Base-by-base conservation (phyloP, 2,329 filamentous ascomycete species). In the Malbranchea zuffiana region DNA sequence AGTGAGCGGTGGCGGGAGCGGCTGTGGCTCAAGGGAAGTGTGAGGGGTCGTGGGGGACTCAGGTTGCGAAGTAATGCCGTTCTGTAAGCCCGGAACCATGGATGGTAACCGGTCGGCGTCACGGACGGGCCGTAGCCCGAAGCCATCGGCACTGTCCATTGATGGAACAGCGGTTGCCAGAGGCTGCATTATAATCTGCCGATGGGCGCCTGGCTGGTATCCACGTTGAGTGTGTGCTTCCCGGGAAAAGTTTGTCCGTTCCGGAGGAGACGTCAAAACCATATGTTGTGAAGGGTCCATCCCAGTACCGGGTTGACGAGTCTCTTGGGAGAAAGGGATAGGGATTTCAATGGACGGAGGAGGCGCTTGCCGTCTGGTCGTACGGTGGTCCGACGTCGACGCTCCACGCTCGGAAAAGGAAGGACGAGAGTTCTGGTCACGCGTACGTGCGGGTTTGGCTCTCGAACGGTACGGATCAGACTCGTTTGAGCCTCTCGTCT, bases 31-130 rank as follows among this genome's bases (percentile, higher is more conserved):
- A 17, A 77, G 66, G 1, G 80, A 76, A 31, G 80, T 80, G 29
- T 82, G 70, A 10, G 86, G 86, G 1, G 86, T 93, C 5, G 84
- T 90, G 1, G 86, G 86, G 8, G 86, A 95, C 40, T 87, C 82
- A 6, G 90, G 90, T 55, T 93, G 87, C n/a, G 88, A 95, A 27
- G 74, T 72, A 37, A 86, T 63, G 36, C 81, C 79, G 7, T 72
- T 68, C 44, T 81, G 74, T 37, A 79, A 67, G 26, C 79, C 72
- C 5, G 80, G 74, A 29, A 80, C 68, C 78, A 90, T 92, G 35
- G 82, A 90, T 31, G 81, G 83, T 41, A 90, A 71, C 42, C 86
- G 77, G 55, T 96, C 85, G 29, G 75, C 69, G 54, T 92, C 83
- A 47, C 84, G 79, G 23, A 88, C 80, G 5, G 82, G 83, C 35